Evolutionary conservation across 257 asterid genomes (phyloP).

Genomic region (Vinca minor): DNA sequence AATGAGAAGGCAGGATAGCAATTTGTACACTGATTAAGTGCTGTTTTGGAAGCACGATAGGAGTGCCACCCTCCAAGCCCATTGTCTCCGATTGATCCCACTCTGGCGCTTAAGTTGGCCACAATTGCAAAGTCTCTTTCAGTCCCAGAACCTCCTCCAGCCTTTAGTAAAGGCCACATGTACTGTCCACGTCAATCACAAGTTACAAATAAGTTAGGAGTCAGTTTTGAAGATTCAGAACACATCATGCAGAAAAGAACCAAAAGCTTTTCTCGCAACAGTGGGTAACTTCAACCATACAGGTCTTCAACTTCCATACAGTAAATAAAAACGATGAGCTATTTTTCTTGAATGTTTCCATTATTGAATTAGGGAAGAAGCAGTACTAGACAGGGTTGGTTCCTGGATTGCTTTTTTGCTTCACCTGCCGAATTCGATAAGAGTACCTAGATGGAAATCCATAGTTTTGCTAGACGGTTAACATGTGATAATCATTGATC

Average conservation of each 20-base stretch:
- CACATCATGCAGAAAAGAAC: neutral
- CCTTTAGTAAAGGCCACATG: slow-evolving; percentile 91
- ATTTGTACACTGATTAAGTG: slow-evolving; percentile 69
- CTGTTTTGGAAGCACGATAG: slow-evolving; percentile 80
- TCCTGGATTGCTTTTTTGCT: neutral
- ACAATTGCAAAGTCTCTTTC: slow-evolving; percentile 56
- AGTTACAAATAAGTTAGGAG: neutral
- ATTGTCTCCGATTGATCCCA: slow-evolving; percentile 90
- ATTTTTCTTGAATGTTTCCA: neutral
- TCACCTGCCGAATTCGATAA: neutral
- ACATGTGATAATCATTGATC: neutral
- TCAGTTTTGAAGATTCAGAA: neutral
- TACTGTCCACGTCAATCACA: slow-evolving; percentile 44
- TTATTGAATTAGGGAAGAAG: no score
- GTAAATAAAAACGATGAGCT: neutral
- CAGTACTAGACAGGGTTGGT: no score
- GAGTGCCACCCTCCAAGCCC: slow-evolving; percentile 94
- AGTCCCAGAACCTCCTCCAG: slow-evolving; percentile 66
- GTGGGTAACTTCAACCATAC: neutral
- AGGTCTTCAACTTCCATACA: neutral
- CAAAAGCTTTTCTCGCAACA: neutral
- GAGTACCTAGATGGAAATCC: neutral
- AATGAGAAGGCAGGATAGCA: slow-evolving; percentile 6
- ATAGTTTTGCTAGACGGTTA: neutral
- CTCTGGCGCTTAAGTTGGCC: slow-evolving; percentile 84